Evolutionary conservation across 805 yeast genomes (phyloP).

Genomic region (Pichia kluyveri): DNA sequence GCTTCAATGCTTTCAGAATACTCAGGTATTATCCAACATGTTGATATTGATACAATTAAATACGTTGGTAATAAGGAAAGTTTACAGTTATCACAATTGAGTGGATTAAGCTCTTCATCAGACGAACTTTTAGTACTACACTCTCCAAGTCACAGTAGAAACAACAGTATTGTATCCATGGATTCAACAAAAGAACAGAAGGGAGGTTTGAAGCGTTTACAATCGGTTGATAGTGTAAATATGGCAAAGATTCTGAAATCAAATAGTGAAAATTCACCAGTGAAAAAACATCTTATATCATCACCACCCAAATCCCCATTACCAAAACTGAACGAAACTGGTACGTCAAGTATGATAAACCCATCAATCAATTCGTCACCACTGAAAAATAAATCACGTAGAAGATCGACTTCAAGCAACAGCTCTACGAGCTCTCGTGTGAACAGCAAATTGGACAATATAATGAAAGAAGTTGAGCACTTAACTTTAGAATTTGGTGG

Average conservation of each 20-base stretch:
- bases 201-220: not conserved
- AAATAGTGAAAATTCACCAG: not conserved
- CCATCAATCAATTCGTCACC: not conserved
- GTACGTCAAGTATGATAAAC: not conserved
- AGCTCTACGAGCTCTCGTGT: slow-evolving; percentile 11
- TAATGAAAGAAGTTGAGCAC: slow-evolving; percentile 26
- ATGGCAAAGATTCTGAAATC: slow-evolving; percentile 3
- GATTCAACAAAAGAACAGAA: not conserved
- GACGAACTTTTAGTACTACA: not conserved
- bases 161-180: not conserved
- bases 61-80: slow-evolving; percentile 21
- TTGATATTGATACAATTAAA: slow-evolving; percentile 26
- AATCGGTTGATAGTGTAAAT: not conserved
- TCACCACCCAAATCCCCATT: slow-evolving; percentile 12
- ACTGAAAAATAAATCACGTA: not conserved
- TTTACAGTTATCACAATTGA: not conserved
- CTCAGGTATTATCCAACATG: slow-evolving; percentile 30
- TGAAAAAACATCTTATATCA: not conserved
- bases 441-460: slow-evolving; percentile 22
- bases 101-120: not conserved
- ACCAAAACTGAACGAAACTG: slow-evolving; percentile 3
- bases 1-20: slow-evolving; percentile 27
- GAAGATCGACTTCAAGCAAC: not conserved
- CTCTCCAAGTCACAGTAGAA: not conserved
- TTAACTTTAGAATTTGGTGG: slow-evolving; percentile 20